A percentile compares a stretch with the other conserved stretches of the same genome.
Evolutionary conservation across 2,329 filamentous ascomycete genomes (phyloP).

Genomic region (Scleromitrula shiraiana): DNA sequence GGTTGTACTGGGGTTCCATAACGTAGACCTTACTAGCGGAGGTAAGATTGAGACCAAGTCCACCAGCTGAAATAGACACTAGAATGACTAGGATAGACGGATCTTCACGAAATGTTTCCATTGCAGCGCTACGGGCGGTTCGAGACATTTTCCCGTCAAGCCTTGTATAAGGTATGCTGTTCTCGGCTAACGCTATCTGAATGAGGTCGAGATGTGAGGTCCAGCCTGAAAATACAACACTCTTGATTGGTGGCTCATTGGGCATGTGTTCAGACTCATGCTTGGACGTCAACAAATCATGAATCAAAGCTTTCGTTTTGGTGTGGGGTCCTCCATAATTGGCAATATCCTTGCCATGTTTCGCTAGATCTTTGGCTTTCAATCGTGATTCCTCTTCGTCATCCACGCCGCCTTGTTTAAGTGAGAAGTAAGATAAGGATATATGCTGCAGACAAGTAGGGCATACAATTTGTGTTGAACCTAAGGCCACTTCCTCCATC

Average conservation of each 20-base stretch:
- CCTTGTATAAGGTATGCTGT: slow-evolving; percentile 63
- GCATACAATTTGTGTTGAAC: slow-evolving; percentile 47
- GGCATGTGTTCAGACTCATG: slow-evolving; percentile 53
- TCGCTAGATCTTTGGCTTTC: slow-evolving; percentile 30
- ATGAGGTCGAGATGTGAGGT: slow-evolving; percentile 92
- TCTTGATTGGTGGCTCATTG: slow-evolving; percentile 65
- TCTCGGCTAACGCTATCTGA: slow-evolving; percentile 64
- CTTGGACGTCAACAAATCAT: slow-evolving; percentile 61
- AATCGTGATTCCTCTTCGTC: slow-evolving; percentile 24
- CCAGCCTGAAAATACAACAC: slow-evolving; percentile 94
- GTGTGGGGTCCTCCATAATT: slow-evolving; percentile 82
- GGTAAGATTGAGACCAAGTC: slow-evolving; percentile 85
- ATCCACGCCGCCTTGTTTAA: slow-evolving; percentile 42
- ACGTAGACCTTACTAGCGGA: slow-evolving; percentile 82
- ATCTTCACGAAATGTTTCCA: slow-evolving; percentile 72
- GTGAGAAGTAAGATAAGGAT: slow-evolving; percentile 55
- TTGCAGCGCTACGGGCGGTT: slow-evolving; percentile 61
- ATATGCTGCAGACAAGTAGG: slow-evolving; percentile 60
- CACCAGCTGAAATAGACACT: slow-evolving; percentile 86
- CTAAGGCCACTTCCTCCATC: slow-evolving; percentile 34
- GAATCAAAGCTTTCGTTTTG: slow-evolving; percentile 76
- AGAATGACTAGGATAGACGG: slow-evolving; percentile 68
- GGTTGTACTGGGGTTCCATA: slow-evolving; percentile 98
- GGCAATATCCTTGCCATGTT: slow-evolving; percentile 51
- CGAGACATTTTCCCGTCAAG: slow-evolving; percentile 87